Evolutionary conservation across 345 rosid genomes (phyloP).

Genomic region (Atalantia buxifolia): DNA sequence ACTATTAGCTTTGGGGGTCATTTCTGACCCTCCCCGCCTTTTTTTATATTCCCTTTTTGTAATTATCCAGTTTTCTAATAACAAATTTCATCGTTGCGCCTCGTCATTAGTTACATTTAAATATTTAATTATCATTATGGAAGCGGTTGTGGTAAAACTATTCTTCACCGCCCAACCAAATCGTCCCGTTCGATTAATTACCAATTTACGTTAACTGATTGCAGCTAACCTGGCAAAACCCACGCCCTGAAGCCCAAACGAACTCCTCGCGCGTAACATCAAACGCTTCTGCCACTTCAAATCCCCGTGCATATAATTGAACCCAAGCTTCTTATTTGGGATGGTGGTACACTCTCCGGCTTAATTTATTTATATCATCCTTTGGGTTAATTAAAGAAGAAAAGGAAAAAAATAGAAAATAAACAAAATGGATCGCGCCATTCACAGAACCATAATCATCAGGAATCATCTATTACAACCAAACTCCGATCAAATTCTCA

Average conservation of each 20-base stretch:
- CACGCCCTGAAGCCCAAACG: not conserved
- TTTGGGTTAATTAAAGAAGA: too few species aligned
- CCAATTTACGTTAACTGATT: not conserved
- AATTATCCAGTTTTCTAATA: too few species aligned
- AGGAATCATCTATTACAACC: conserved; percentile 52
- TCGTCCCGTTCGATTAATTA: too few species aligned
- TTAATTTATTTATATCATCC: too few species aligned
- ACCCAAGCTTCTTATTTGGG: not conserved
- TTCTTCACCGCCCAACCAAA: too few species aligned
- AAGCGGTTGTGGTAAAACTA: accelerated
- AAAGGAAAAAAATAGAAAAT: not conserved
- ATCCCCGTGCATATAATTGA: not conserved
- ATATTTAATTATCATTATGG: too few species aligned
- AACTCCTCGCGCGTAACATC: not conserved
- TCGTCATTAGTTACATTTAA: too few species aligned
- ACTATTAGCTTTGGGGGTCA: too few species aligned
- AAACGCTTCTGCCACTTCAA: not conserved
- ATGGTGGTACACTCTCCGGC: not conserved
- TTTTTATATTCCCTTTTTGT: too few species aligned
- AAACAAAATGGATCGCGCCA: conserved; percentile 44
- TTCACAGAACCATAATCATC: conserved; percentile 48
- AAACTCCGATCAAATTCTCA: conserved; percentile 20
- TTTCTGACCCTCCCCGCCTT: too few species aligned
- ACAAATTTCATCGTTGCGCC: too few species aligned
- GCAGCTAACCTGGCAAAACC: not conserved